These are phyloP conservation scores for Kalanchoe fedtschenkoi DNA, from an alignment of 164 flowering plant species.

Conservation along the genomic window DNA sequence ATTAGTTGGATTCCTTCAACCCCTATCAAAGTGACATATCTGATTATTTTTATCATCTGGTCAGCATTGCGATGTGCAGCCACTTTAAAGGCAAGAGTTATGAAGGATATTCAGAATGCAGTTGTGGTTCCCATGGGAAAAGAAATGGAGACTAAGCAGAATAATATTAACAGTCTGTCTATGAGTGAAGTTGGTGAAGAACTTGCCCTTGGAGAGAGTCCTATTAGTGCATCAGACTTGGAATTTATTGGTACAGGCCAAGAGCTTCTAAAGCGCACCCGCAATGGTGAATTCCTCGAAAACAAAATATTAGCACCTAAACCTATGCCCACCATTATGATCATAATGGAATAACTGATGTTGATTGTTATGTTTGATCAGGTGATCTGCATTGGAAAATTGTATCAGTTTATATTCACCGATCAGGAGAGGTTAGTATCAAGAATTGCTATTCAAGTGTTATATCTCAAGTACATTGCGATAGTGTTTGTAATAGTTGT, in stretches of 20 bases:
- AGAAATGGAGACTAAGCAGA: conserved; percentile 12
- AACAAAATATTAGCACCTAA: too few relatives aligned
- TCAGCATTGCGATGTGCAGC: conserved; percentile 62
- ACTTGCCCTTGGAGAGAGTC: conserved; percentile 19
- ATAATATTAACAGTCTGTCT: background rate
- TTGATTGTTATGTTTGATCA: conserved; percentile 10
- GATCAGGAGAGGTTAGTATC: conserved; percentile 34
- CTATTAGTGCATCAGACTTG: conserved; percentile 20
- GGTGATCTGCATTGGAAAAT: conserved; percentile 75
- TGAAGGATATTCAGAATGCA: conserved; percentile 52
- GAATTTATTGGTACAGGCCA: conserved; percentile 47
- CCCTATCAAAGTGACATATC: background rate
- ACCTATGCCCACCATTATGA: too few relatives aligned
- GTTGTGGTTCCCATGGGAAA: conserved; percentile 32
- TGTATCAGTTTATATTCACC: conserved; percentile 52
- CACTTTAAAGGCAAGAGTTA: conserved; percentile 52
- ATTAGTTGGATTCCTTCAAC: too few relatives aligned
- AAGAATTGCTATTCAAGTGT: background rate
- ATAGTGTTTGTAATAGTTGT: too few relatives aligned
- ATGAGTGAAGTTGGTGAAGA: conserved; percentile 19
- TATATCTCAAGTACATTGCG: too few relatives aligned
- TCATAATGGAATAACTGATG: too few relatives aligned
- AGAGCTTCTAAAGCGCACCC: conserved; percentile 64
- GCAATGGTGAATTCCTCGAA: conserved; percentile 28
- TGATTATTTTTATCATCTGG: background rate